Evolutionary conservation across 2,329 filamentous ascomycete species (phyloP).

Genomic region (Neonectria hederae): DNA sequence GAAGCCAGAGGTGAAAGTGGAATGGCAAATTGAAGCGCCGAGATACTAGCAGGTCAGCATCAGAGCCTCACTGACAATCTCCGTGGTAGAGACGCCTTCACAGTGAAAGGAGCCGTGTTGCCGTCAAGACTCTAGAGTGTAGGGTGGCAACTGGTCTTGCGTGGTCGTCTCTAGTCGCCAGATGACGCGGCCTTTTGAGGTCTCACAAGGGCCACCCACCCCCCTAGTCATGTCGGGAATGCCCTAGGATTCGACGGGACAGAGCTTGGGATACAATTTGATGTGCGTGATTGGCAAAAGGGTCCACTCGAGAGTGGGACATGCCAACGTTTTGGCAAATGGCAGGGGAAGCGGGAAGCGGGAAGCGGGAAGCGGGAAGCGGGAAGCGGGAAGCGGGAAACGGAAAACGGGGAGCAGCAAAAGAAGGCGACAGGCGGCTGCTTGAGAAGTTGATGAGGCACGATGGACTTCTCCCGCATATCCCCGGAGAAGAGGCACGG

Average conservation of each 20-base stretch:
- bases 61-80: slow-evolving; percentile 17
- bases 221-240: slow-evolving; percentile 29
- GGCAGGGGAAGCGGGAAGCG: not conserved
- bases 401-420: not conserved
- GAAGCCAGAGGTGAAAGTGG: not conserved
- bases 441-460: not conserved
- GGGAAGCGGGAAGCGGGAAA: not conserved
- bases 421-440: not conserved
- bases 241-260: slow-evolving; percentile 8
- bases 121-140: not conserved
- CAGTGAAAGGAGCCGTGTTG: not conserved
- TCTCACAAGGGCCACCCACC: slow-evolving; percentile 35
- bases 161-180: slow-evolving; percentile 33
- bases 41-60: slow-evolving; percentile 20
- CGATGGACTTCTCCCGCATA: not conserved
- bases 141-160: slow-evolving; percentile 6
- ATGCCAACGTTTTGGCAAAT: slow-evolving; percentile 21
- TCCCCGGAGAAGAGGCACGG: slow-evolving; percentile 21
- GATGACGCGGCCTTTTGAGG: slow-evolving; percentile 42
- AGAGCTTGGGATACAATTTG: not conserved
- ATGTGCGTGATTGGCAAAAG: slow-evolving; percentile 17
- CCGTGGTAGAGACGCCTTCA: not conserved
- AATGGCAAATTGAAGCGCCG: slow-evolving; percentile 8
- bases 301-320: slow-evolving; percentile 13
- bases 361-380: too few species aligned